Percentiles rank a stretch among this genome's conserved stretches.
Evolutionary conservation across 2,329 filamentous ascomycete species (phyloP).

Genomic region (Cordyceps fumosorosea): DNA sequence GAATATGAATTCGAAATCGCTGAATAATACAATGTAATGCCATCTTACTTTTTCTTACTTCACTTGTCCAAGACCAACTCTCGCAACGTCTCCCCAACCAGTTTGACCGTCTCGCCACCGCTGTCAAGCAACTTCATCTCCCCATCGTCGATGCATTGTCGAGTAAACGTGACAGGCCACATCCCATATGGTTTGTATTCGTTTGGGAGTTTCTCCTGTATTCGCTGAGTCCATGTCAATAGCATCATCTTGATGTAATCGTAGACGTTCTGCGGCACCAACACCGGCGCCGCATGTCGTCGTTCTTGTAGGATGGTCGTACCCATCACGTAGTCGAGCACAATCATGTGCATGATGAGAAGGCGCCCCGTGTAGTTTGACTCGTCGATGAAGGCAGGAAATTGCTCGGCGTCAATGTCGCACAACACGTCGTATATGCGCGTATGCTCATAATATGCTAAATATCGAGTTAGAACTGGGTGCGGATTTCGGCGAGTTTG

Average conservation of each 20-base stretch:
- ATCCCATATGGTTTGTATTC: slow-evolving; percentile 27
- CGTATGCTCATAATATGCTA: slow-evolving; percentile 13
- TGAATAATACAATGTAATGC: not conserved
- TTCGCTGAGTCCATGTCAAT: slow-evolving; percentile 32
- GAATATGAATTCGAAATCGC: not conserved
- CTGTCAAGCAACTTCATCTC: slow-evolving; percentile 4
- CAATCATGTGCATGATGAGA: slow-evolving; percentile 13
- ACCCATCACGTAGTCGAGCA: slow-evolving; percentile 12
- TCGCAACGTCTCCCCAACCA: slow-evolving; percentile 11
- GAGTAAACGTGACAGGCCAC: slow-evolving; percentile 25
- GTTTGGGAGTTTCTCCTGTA: slow-evolving; percentile 25
- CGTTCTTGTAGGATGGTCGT: slow-evolving; percentile 10
- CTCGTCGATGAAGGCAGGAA: slow-evolving; percentile 10
- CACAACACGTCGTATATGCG: slow-evolving; percentile 8
- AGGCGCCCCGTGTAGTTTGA: slow-evolving; percentile 8
- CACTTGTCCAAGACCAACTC: slow-evolving; percentile 4
- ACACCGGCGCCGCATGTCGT: not conserved
- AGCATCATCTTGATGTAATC: slow-evolving; percentile 23
- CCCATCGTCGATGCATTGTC: slow-evolving; percentile 13
- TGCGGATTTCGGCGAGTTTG: too few relatives aligned
- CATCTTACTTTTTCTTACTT: not conserved
- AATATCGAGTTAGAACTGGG: not conserved
- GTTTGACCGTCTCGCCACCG: slow-evolving; percentile 16
- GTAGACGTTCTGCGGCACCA: slow-evolving; percentile 14
- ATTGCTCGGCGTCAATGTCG: slow-evolving; percentile 4